Base-by-base conservation (phyloP, 1,139 yeast species). In the Lodderomyces theae region DNA sequence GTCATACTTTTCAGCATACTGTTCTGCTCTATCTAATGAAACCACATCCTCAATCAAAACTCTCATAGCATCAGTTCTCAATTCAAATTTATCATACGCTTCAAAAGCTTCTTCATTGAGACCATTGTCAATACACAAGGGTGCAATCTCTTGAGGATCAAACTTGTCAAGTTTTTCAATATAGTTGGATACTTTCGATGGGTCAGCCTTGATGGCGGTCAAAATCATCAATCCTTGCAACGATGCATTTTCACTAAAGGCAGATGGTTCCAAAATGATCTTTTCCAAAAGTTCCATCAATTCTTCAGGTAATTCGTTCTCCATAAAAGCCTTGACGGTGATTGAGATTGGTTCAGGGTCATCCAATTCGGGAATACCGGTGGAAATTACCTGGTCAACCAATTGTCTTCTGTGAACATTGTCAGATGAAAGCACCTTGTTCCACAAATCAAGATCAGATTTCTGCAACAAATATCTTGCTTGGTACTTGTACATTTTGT, bases 401-500 rank as follows among this genome's bases (percentile, higher is more conserved):
- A 92, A 74, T 60, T 83, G 94, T 59, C 96, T 83, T 69, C 96
- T 83, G 69, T 90, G 95, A 48, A 79, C 71, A 62, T 87, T 89
- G 40, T 86, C 95, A 41, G 77, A 78, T 46, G 72, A 58, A 58
- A 92, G 75, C 9, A 92, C 98, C 53, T 73, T 74, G 47, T 78
- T 69, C 97, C 98, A 92, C 50, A 92, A 76, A 10, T 67, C 77
- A 33, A 81, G 71, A 57, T 92, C 96, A 15, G 96, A 87, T 63
- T 96, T 86, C 47, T 79, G 70, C 54, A 92, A 79, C 60, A 92
- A 74, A 62, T 94, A 92, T 64, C 97, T 83, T 11, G 98, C 98
- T 73, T 94, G 98, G 66, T 92, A 92, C 66, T 94, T 94, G 76
- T 86, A 92, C 99, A 92, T 92, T 55, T 94, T 81, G 65, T 92